Conservation (phyloP, 225 moss, liverwort and hornwort genomes). For the Antitrichia curtipendula region DNA sequence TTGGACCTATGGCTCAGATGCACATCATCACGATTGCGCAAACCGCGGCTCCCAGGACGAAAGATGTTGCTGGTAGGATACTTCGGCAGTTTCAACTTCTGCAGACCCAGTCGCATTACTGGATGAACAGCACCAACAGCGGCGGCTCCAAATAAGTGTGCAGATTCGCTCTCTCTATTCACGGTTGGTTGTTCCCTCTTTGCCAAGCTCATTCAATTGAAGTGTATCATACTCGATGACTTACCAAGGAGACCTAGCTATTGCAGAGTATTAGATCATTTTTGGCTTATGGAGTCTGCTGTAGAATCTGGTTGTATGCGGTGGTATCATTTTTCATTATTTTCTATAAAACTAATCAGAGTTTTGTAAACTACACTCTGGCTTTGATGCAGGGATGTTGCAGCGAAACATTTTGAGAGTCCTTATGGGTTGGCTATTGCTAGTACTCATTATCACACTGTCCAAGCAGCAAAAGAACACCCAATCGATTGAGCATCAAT, state of each 20-base stretch:
- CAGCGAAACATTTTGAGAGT: not conserved
- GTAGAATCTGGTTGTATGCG: not conserved
- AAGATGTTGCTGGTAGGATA: slow-evolving; percentile 58
- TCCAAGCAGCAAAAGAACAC: not conserved
- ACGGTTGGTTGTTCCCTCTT: not conserved
- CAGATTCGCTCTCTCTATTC: not conserved
- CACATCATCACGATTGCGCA: slow-evolving; percentile 70
- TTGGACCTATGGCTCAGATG: slow-evolving; percentile 60
- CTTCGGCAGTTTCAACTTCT: slow-evolving; percentile 69
- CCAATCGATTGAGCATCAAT: not conserved
- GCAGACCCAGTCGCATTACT: slow-evolving; percentile 50
- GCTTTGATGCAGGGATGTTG: not conserved
- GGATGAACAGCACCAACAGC: slow-evolving; percentile 7
- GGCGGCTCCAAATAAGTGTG: not conserved
- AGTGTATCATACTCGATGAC: not conserved
- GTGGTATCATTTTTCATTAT: not conserved
- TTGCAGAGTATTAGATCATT: not conserved
- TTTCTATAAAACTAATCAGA: not conserved
- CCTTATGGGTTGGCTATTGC: not conserved
- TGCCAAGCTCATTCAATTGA: not conserved
- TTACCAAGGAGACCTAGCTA: not conserved
- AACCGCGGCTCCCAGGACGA: slow-evolving; percentile 28
- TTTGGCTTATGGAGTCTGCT: not conserved
- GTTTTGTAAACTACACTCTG: not conserved
- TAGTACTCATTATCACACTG: not conserved